Conservation (phyloP, 768 basidiomycete species). For the Boletus subparvulus region DNA sequence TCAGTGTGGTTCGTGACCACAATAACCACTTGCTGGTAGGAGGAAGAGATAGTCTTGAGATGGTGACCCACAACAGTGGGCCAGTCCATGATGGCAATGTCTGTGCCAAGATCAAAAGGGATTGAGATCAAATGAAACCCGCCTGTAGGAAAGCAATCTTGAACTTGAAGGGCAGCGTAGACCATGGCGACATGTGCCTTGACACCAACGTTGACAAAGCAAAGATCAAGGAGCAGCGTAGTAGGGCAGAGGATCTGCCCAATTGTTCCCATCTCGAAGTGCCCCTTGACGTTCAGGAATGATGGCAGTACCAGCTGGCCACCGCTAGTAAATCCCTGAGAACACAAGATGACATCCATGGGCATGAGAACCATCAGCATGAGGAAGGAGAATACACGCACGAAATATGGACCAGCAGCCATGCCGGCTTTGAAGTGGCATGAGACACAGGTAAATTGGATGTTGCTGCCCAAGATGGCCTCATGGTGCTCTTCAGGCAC, state of each 20-base stretch:
- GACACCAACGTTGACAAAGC: fast-evolving
- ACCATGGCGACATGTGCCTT: not conserved
- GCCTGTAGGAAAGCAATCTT: not conserved
- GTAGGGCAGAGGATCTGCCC: not conserved
- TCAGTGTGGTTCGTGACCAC: not conserved
- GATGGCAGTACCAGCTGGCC: not conserved
- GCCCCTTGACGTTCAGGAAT: not conserved
- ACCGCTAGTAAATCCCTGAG: no score
- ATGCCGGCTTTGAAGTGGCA: no score
- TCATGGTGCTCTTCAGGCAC: no score
- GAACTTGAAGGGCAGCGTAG: not conserved
- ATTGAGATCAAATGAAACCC: not conserved
- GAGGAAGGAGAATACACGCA: no score
- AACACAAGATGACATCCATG: no score
- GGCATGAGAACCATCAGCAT: no score
- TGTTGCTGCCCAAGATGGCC: no score
- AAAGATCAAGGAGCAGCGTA: not conserved
- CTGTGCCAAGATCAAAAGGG: not conserved
- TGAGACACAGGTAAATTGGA: no score
- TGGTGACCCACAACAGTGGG: not conserved
- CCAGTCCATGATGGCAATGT: not conserved
- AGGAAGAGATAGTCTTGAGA: not conserved
- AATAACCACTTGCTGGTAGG: not conserved
- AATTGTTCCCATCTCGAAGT: not conserved
- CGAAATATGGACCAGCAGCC: no score